Evolutionary conservation across 73 alveolate species (phyloP).

Genomic region (Breviolum minutum): DNA sequence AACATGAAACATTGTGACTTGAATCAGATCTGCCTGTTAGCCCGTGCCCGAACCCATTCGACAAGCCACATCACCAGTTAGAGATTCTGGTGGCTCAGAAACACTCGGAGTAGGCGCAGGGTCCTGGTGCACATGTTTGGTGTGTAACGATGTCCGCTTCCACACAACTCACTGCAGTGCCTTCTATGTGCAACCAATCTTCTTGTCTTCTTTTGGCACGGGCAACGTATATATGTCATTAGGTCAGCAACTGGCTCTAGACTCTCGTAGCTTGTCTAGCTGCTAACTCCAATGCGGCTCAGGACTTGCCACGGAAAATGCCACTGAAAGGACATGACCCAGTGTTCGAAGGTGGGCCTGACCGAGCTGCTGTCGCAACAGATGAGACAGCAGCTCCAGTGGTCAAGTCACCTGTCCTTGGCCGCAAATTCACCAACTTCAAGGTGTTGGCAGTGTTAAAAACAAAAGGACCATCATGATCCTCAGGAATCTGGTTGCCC

Average conservation of each 20-base stretch:
- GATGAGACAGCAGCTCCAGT: neutral
- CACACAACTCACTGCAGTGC: neutral
- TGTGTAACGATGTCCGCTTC: too few relatives aligned
- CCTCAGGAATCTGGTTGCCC: constrained; percentile 81
- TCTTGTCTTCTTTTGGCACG: too few relatives aligned
- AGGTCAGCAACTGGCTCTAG: too few relatives aligned
- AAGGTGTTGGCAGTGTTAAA: constrained; percentile 92
- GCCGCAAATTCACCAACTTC: constrained; percentile 91
- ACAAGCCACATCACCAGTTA: neutral
- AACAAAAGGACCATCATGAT: constrained; percentile 93
- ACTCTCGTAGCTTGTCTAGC: too few relatives aligned
- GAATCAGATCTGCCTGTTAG: too few relatives aligned
- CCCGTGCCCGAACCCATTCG: neutral
- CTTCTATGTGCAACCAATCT: neutral
- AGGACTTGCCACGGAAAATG: neutral
- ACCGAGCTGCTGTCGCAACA: neutral
- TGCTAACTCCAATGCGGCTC: neutral
- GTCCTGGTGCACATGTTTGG: neutral
- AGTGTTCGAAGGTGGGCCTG: neutral
- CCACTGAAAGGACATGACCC: neutral
- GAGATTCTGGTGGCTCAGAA: constrained; percentile 17
- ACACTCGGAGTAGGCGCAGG: neutral
- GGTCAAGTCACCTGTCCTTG: constrained; percentile 42
- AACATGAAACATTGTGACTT: too few relatives aligned
- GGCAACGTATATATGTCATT: too few relatives aligned